Base-by-base conservation (phyloP, 352 stramenopile genomes). In the Phytophthora brassicae region DNA sequence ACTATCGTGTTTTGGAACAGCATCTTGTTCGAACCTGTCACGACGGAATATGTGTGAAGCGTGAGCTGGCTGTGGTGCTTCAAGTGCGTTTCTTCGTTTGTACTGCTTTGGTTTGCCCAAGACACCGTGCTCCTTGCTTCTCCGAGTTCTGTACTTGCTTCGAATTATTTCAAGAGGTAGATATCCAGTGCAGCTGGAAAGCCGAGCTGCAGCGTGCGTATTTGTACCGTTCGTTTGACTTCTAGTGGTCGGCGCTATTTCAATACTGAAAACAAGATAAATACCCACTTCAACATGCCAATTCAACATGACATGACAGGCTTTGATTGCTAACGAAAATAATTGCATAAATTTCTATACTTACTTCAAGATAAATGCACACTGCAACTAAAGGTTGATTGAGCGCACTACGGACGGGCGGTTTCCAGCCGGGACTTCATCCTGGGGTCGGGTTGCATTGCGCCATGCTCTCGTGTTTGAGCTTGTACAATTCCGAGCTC, bases 1-100 rank as follows among this genome's bases (percentile, higher is more conserved):
- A 62, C 55, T 1, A 54, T 49, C 9, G 45, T 50, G 8, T 43
- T 50, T 35, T 55, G 16, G 55, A 62, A 50, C 35, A 62, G 43
- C n/a, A 20, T 55, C 14, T 35, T 60, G 42, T 52, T 52, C 29
- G 41, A 53, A 22, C 14, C 28, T 46, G 19, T 7, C 29, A 16
- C 26, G 17, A 22, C 49, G 4, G 38, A 58, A 16, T 50, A 31
- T n/a, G n/a, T 28, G 51, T 33, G 6, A 58, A 58, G 14, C 17
- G 12, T 3, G 28, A 60, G 20, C 53, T 45, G 1, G 20, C 11
- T 17, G 28, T 14, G 11, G 42, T 59, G 41, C 1, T 5, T 45
- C 4, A 35, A 0, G 8, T 35, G n/a, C 38, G 14, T 2, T 1
- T 44, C 5, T 23, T 44, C 12, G 51, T 49, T 2, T 35, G 26